Base-by-base conservation (phyloP, 2,329 filamentous ascomycete species). In the Myriosclerotinia duriaeana region DNA sequence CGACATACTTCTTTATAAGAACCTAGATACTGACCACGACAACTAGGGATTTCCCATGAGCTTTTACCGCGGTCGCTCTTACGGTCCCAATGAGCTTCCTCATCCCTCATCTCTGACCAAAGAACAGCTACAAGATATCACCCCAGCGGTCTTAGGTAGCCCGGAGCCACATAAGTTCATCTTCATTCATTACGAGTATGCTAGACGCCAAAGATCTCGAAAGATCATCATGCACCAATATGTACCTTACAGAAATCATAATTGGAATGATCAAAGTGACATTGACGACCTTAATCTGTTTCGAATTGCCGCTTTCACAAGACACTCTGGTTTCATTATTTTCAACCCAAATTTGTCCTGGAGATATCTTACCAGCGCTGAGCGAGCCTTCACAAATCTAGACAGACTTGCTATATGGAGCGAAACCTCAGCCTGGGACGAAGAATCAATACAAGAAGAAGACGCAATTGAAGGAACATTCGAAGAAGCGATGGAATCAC, bases 171-270 rank as follows among this genome's bases (percentile, higher is more conserved):
- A 60, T 17, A 60, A 60, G 2, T 60, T 50, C 14, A 38, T 60
- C 6, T 9, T 38, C 8, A 14, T 60, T 4, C 56, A 60, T 12
- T 60, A 38, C 12, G 17, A 17, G 17, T 12, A 38, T 0, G 14
- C 14, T 12, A 14, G n/a, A 8, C 0, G 1, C 34, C 0, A 1
- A 36, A 48, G 5, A 17, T 50, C 56, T 17, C 36, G 50, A 12
- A 26, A 60, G 11, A 60, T 60, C n/a, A 36, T 60, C 5, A 60
- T 60, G 30, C 56, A 60, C 46, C 44, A n/a, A 7, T 60, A 50
- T 4, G 7, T 5, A 9, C 8, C 20, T 11, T 14, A 36, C 8
- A 2, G 1, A 20, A 6, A 7, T 4, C 56, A 60, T 14, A 8
- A 60, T 20, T 60, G 56, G 56, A 11, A 22, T 22, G 15, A 26